Evolutionary conservation across 2,329 filamentous ascomycete genomes (phyloP).

Genomic region (Exophiala oligosperma): DNA sequence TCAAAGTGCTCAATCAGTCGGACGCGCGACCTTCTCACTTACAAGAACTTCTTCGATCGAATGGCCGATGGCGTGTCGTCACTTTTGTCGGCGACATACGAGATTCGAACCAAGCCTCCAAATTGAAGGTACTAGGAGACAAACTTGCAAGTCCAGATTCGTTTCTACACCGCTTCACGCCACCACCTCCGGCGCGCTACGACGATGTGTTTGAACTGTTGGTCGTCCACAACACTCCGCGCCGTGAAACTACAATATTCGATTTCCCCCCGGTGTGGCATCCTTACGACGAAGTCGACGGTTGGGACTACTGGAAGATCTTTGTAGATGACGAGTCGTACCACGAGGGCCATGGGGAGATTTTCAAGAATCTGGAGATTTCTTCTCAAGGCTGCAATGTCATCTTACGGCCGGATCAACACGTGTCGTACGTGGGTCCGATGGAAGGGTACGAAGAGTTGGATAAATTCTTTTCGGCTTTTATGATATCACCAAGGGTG

Average conservation of each 20-base stretch:
- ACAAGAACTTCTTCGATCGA: slow-evolving; percentile 37
- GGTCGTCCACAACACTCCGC: slow-evolving; percentile 58
- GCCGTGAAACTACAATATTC: slow-evolving; percentile 51
- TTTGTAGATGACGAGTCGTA: slow-evolving; percentile 57
- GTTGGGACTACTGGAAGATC: slow-evolving; percentile 60
- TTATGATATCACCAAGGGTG: background rate
- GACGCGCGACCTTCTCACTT: slow-evolving; percentile 43
- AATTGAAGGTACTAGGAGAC: slow-evolving; percentile 51
- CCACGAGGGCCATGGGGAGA: slow-evolving; percentile 54
- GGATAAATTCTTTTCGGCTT: slow-evolving; percentile 22
- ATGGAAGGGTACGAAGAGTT: slow-evolving; percentile 25
- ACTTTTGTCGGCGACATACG: slow-evolving; percentile 63
- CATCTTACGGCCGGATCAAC: slow-evolving; percentile 66
- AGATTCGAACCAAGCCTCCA: slow-evolving; percentile 42
- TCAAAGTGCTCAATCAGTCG: slow-evolving; percentile 37
- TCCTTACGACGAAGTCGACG: slow-evolving; percentile 47
- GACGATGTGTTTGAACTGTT: slow-evolving; percentile 60
- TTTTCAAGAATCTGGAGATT: slow-evolving; percentile 54
- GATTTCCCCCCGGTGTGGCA: slow-evolving; percentile 54
- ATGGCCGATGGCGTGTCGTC: slow-evolving; percentile 41
- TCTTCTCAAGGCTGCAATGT: slow-evolving; percentile 62
- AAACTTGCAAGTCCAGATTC: slow-evolving; percentile 38
- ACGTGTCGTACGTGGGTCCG: slow-evolving; percentile 46
- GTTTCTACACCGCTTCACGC: slow-evolving; percentile 49
- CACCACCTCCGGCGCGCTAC: slow-evolving; percentile 44